Conservation (phyloP, 495 filamentous ascomycete genomes). For the Articulospora tetracladia region DNA sequence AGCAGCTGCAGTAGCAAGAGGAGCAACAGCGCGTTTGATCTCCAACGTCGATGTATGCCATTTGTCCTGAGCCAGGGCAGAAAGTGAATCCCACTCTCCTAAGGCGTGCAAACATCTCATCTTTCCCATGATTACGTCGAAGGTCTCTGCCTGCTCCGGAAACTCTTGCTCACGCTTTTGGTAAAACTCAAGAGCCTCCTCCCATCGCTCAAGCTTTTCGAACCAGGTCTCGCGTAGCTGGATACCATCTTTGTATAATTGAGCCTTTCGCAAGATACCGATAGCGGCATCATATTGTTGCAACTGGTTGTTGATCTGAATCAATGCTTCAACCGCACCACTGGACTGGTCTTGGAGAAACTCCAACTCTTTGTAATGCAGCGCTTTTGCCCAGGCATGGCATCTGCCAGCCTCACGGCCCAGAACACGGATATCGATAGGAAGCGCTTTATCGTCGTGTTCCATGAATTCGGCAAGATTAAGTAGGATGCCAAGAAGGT, state of each 20-base stretch:
- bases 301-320: slow-evolving; percentile 97
- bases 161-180: slow-evolving; percentile 64
- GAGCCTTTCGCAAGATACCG: slow-evolving; percentile 90
- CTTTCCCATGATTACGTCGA: slow-evolving; percentile 97
- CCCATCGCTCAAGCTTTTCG: slow-evolving; percentile 96
- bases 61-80: slow-evolving; percentile 82
- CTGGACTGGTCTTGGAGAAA: slow-evolving; percentile 96
- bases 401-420: slow-evolving; percentile 92
- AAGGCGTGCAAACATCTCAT: slow-evolving; percentile 98
- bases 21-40: slow-evolving; percentile 81
- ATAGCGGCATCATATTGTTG: slow-evolving; percentile 98
- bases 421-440: slow-evolving; percentile 91
- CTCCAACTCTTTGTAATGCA: slow-evolving; percentile 98
- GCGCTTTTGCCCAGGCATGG: slow-evolving; percentile 94
- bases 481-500: slow-evolving; percentile 88
- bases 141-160: slow-evolving; percentile 60
- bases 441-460: slow-evolving; percentile 96
- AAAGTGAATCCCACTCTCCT: slow-evolving; percentile 93
- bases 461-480: slow-evolving; percentile 99
- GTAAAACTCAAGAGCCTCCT: slow-evolving; percentile 92
- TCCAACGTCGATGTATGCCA: slow-evolving; percentile 85
- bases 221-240: slow-evolving; percentile 94
- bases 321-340: slow-evolving; percentile 92
- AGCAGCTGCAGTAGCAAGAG: slow-evolving; percentile 91
- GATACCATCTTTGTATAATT: slow-evolving; percentile 90